Evolutionary conservation across 75 land plant genomes (phyloP).

Genomic region (Sequoiadendron giganteum): DNA sequence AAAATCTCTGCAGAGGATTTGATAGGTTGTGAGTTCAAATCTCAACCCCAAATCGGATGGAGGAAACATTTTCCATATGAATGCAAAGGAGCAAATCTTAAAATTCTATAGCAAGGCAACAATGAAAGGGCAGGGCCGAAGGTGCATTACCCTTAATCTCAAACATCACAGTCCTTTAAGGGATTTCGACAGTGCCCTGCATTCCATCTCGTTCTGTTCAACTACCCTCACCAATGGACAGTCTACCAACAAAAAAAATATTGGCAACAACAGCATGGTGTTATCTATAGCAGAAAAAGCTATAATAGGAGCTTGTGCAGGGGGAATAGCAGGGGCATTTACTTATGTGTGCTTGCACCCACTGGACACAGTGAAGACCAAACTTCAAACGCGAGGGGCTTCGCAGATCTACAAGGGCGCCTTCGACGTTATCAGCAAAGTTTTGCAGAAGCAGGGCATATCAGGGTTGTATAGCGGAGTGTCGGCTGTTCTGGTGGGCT

Average conservation of each 20-base stretch:
- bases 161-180: neutral
- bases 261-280: slow-evolving; percentile 1
- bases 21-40: no score
- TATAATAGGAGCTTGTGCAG: slow-evolving; percentile 80
- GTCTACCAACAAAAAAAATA: neutral
- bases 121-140: neutral
- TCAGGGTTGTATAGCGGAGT: slow-evolving; percentile 79
- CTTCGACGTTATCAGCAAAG: slow-evolving; percentile 53
- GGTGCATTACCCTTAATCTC: neutral
- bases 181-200: neutral
- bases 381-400: slow-evolving; percentile 80
- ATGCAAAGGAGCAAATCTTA: no score
- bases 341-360: slow-evolving; percentile 90
- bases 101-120: neutral
- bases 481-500: slow-evolving; percentile 84
- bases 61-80: no score
- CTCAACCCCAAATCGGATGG: no score
- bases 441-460: slow-evolving; percentile 51
- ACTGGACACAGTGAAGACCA: slow-evolving; percentile 88
- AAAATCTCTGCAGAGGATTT: no score
- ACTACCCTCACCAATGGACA: neutral
- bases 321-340: slow-evolving; percentile 93
- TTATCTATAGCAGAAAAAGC: slow-evolving; percentile 71
- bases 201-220: neutral
- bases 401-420: slow-evolving; percentile 44